Evolutionary conservation across 2,329 filamentous ascomycete genomes (phyloP).

Genomic region (Tolypocladium sp.): DNA sequence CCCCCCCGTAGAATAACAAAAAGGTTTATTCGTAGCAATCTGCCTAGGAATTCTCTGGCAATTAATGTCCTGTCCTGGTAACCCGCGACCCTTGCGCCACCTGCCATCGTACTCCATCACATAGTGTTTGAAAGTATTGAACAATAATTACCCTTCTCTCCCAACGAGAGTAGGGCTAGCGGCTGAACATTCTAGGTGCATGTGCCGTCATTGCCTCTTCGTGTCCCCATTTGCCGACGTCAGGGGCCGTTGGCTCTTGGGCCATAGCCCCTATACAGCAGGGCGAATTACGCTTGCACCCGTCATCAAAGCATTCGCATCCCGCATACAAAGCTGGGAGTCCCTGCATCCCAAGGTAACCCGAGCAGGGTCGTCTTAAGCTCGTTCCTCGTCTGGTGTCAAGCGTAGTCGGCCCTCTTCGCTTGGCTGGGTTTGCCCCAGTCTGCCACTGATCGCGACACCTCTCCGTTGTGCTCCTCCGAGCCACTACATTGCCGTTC

Average conservation of each 20-base stretch:
- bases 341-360: neutral
- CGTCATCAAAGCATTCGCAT: neutral
- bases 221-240: neutral
- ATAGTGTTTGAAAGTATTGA: neutral
- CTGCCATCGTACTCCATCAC: neutral
- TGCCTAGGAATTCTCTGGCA: constrained; percentile 7
- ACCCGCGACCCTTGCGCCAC: constrained; percentile 7
- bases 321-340: neutral
- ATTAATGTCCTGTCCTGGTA: neutral
- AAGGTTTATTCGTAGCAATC: constrained; percentile 8
- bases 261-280: neutral
- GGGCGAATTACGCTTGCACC: neutral
- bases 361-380: neutral
- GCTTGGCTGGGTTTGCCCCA: neutral
- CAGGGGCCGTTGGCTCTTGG: neutral
- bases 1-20: neutral
- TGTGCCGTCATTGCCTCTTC: neutral
- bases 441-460: neutral
- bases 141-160: neutral
- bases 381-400: neutral
- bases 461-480: no score
- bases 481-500: constrained; percentile 29
- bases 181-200: neutral
- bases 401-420: neutral
- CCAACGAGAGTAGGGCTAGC: neutral